These are phyloP conservation scores for Thielaviopsis ethacetica DNA, from an alignment of 2,329 filamentous ascomycete genomes.

Conservation along the genomic window DNA sequence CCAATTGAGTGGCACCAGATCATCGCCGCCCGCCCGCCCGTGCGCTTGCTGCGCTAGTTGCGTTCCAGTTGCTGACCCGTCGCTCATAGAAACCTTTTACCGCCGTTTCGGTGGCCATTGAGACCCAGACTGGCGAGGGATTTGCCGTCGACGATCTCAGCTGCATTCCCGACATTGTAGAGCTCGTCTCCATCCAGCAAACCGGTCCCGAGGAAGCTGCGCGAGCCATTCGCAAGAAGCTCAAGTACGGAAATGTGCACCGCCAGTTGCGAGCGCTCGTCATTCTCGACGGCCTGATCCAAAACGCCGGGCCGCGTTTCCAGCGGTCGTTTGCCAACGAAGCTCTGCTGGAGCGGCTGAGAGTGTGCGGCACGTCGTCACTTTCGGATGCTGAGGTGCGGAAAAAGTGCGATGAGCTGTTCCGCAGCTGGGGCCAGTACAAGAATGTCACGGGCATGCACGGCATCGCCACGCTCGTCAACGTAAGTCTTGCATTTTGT, in stretches of 20 bases:
- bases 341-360: conserved; percentile 74
- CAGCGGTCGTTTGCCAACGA: conserved; percentile 81
- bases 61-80: neutral
- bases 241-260: conserved; percentile 95
- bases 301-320: conserved; percentile 81
- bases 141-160: conserved; percentile 84
- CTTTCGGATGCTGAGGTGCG: conserved; percentile 75
- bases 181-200: conserved; percentile 78
- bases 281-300: conserved; percentile 81
- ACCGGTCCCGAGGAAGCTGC: conserved; percentile 80
- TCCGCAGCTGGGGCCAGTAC: conserved; percentile 78
- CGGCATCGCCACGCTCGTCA: conserved; percentile 63
- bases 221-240: conserved; percentile 85
- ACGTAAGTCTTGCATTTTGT: conserved; percentile 22
- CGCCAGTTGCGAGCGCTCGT: conserved; percentile 77
- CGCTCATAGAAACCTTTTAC: conserved; percentile 58
- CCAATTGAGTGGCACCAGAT: neutral
- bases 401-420: conserved; percentile 74
- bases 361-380: conserved; percentile 71
- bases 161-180: conserved; percentile 84
- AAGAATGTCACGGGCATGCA: conserved; percentile 66
- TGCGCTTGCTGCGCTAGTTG: neutral
- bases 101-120: conserved; percentile 82
- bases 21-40: neutral
- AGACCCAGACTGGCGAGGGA: conserved; percentile 74